Evolutionary conservation across 176 grass and related monocot genomes (phyloP), one percentile per base, ranked within the genome.

Genomic region (Oryza rufipogon): DNA sequence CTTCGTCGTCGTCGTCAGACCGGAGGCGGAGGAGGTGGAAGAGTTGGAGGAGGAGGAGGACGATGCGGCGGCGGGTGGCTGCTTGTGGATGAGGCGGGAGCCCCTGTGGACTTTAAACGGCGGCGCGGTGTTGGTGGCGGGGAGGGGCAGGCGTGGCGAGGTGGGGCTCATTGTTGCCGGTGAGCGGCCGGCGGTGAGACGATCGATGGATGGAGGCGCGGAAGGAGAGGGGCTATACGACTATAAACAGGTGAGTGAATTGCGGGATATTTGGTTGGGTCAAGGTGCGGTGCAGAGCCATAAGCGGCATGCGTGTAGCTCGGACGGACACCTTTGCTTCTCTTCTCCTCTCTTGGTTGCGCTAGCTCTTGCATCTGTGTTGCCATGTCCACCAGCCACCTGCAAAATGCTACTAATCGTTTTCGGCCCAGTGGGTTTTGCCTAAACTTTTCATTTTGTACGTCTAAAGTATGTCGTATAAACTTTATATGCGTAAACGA

Each of bases 61-160:
- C 19, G 54, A 65, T 34, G 91, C 5, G 39, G 76, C 3, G 39
- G 76, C 49, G 5, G 48, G 78, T 20, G 45, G 70, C 30, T 61
- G 10, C 75, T 91, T 91, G 71, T 91, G 83, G 23, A 92, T 88
- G 79, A 30, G 42, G 76, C 75, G 83, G n/a, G 86, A 92, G 86
- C 83, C 83, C 63, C 70, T 83, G 86, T 81, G 75, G 30, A 94
- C 74, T 83, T 81, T 91, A 30, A 83, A 70, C 28, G 88, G 68
- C 3, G 86, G 61, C 11, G 83, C 64, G 16, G 79, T n/a, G 66
- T 4, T 79, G 66, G 39, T 74, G 67, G 30, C 78, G 42, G 69
- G 9, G 23, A 36, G 72, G 64, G 75, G 76, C 32, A 80, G 81
- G 68, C 86, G 72, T 34, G 74, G 70, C 33, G 79, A 83, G 20